Evolutionary conservation across 108 stramenopile genomes (phyloP).

Genomic region (Skeletonema tropicum): DNA sequence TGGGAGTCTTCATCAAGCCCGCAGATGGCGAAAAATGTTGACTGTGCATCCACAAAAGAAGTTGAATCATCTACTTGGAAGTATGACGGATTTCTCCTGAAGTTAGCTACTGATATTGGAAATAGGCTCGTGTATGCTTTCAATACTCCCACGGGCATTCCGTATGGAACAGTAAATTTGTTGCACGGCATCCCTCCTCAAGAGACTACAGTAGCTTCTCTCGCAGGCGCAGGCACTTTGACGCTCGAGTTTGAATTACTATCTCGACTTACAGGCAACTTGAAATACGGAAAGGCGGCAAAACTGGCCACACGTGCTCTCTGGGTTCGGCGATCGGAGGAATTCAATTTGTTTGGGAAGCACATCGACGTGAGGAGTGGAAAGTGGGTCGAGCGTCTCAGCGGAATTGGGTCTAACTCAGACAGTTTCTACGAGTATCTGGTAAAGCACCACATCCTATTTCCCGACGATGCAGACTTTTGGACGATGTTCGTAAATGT

Average conservation of each 20-base stretch:
- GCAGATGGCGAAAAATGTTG: background rate
- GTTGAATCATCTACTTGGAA: constrained; percentile 40
- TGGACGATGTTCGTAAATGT: constrained; percentile 77
- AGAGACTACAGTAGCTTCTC: constrained; percentile 85
- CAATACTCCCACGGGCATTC: constrained; percentile 90
- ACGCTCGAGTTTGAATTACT: constrained; percentile 87
- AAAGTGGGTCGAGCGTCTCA: constrained; percentile 84
- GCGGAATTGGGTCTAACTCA: constrained; percentile 92
- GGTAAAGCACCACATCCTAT: constrained; percentile 69
- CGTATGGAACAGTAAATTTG: constrained; percentile 94
- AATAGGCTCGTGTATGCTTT: constrained; percentile 85
- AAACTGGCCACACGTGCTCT: constrained; percentile 75
- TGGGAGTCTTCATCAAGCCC: constrained; percentile 12
- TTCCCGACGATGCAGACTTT: constrained; percentile 84
- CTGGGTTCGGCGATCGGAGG: constrained; percentile 64
- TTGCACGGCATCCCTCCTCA: constrained; percentile 78
- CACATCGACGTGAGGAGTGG: constrained; percentile 89
- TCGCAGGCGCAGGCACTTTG: constrained; percentile 91
- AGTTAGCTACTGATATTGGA: constrained; percentile 82
- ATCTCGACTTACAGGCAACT: constrained; percentile 81
- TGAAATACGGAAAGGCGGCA: constrained; percentile 73
- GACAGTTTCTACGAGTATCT: constrained; percentile 97
- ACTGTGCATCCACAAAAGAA: background rate
- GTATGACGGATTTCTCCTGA: constrained; percentile 84
- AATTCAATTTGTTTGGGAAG: constrained; percentile 82